Conservation (phyloP, 2,329 filamentous ascomycete species). For the Colletotrichum neosansevieriae region DNA sequence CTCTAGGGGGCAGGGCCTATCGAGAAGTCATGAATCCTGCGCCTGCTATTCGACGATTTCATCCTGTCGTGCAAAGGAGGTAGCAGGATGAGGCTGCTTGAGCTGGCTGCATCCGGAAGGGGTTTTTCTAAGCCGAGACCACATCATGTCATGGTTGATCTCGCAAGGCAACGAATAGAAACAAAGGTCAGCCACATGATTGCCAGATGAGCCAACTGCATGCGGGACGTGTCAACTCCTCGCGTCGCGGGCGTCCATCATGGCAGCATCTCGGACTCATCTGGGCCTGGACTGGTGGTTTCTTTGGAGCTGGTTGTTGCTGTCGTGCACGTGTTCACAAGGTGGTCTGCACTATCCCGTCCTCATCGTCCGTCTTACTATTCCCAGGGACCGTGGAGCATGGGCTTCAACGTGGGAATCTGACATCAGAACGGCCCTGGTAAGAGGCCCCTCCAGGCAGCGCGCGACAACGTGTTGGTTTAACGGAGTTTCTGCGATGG, state of each 20-base stretch:
- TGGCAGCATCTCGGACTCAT: conserved; percentile 17
- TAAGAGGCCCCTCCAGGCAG: not conserved
- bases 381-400: conserved; percentile 26
- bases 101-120: conserved; percentile 32
- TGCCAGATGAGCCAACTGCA: conserved; percentile 22
- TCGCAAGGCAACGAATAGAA: conserved; percentile 35
- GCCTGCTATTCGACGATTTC: conserved; percentile 29
- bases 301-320: not conserved
- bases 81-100: conserved; percentile 16
- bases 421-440: conserved; percentile 31
- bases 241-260: conserved; percentile 10
- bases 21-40: conserved; percentile 14
- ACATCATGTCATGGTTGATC: conserved; percentile 27
- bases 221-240: conserved; percentile 18
- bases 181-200: conserved; percentile 33
- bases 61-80: conserved; percentile 27
- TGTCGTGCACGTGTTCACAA: not conserved
- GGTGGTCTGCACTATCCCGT: conserved; percentile 3
- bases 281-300: not conserved
- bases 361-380: not conserved
- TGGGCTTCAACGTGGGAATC: conserved; percentile 13
- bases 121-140: conserved; percentile 26
- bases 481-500: conserved; percentile 19
- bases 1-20: conserved; percentile 7
- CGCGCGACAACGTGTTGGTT: conserved; percentile 25